These are phyloP conservation scores for Xylaria sp. DNA, from an alignment of 2,329 filamentous ascomycete species.

Conservation along the genomic window DNA sequence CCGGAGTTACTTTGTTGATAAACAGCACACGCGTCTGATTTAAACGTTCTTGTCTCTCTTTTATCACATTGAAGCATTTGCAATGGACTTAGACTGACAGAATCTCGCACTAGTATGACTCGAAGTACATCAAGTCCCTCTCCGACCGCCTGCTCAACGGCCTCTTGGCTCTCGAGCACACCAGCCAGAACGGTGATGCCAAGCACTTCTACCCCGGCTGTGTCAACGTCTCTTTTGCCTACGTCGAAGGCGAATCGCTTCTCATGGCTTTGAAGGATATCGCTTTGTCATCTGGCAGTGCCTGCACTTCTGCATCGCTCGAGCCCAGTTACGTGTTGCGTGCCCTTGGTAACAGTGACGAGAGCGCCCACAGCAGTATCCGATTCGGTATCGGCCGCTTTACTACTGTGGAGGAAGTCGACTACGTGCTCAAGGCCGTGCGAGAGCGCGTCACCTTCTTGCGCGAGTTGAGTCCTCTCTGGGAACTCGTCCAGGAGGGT, in stretches of 20 bases:
- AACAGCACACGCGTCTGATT: constrained; percentile 64
- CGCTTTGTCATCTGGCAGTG: constrained; percentile 90
- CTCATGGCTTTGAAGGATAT: constrained; percentile 99
- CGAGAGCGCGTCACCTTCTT: constrained; percentile 86
- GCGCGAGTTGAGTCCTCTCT: constrained; percentile 88
- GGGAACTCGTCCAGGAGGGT: constrained; percentile 97
- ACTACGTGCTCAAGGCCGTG: constrained; percentile 95
- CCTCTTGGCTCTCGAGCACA: constrained; percentile 85
- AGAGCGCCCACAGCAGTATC: constrained; percentile 96
- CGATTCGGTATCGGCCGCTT: constrained; percentile 96
- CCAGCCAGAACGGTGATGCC: constrained; percentile 80
- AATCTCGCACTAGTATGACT: constrained; percentile 66
- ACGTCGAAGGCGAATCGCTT: constrained; percentile 95
- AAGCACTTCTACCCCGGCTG: constrained; percentile 88
- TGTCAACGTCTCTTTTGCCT: constrained; percentile 97
- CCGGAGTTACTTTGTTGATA: constrained; percentile 53
- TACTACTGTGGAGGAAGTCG: constrained; percentile 90
- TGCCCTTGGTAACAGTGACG: constrained; percentile 90
- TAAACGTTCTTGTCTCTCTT: constrained; percentile 21
- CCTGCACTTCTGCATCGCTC: constrained; percentile 92
- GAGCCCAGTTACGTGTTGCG: constrained; percentile 95
- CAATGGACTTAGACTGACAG: constrained; percentile 4
- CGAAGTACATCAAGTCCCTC: constrained; percentile 73
- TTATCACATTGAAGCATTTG: not conserved
- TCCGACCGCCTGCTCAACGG: constrained; percentile 80